Evolutionary conservation across 805 yeast genomes (phyloP), one percentile per base, ranked within the genome.

Genomic region (Candida succiphila): DNA sequence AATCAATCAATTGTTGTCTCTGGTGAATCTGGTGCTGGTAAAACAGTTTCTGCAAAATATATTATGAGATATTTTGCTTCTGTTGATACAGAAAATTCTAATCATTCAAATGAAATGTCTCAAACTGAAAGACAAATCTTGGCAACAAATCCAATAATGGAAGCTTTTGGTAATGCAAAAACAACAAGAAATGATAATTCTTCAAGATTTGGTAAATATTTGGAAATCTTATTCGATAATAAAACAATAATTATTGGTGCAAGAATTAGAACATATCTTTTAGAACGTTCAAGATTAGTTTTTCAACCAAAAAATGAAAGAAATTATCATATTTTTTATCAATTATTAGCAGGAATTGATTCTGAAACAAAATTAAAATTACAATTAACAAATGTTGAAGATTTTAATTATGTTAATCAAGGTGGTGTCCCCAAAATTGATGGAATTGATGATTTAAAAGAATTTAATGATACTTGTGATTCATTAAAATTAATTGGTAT

Each of bases 21-120:
- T 46, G 98, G 98, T 61, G 98, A 89, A 61, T 84, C 95, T 6
- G 98, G 98, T 59, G 97, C 98, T 20, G 98, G 98, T 58, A 92
- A 89, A 51, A 92, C 97, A 4, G 97, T 89, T 27, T 78, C 92
- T 41, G 98, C 98, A 26, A 89, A 89, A 56, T 89, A 84, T 58
- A 89, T 89, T 43, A 89, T 89, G 97, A 76, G 97, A 57, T 89
- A 88, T 59, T 88, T 89, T 56, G 97, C 97, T 4, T 78, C 95
- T 14, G 96, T 89, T 13, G 96, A 89, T 39, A 56, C 61, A 8
- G 66, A 65, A 41, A 52, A 52, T 27, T 56, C 62, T 34, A 40
- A 48, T 17, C 25, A 17, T 25, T 60, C 55, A 33, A 63, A 61
- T 44, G 89, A 85, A 44, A 80, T 89, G 80, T 81, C 94, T 21